A percentile compares a stretch with the other conserved stretches of the same genome.
phyloP scores from a whole-genome alignment of 2,329 filamentous ascomycete species.

The Botryotinia calthae region DNA sequence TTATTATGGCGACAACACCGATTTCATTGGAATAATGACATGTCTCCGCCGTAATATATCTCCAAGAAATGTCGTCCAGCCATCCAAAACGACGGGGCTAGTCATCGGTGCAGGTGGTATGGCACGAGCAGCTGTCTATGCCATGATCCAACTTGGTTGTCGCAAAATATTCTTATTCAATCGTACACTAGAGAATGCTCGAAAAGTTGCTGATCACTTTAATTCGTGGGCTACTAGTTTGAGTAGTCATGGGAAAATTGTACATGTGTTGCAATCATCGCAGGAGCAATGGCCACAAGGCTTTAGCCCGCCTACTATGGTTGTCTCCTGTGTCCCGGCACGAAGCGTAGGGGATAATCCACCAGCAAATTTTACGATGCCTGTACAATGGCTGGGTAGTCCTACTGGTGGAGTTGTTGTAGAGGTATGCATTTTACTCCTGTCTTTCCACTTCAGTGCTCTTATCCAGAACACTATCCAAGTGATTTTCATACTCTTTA shows the following conservation, averaged over 20 bases:
- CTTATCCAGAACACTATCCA: background rate
- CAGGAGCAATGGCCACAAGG: conserved; percentile 63
- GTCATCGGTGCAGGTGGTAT: conserved; percentile 70
- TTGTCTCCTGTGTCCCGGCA: conserved; percentile 73
- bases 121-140: conserved; percentile 75
- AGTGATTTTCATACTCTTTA: background rate
- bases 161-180: conserved; percentile 75
- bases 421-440: conserved; percentile 45
- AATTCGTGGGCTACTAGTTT: conserved; percentile 45
- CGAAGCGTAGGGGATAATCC: conserved; percentile 62
- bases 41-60: conserved; percentile 71
- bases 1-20: conserved; percentile 76
- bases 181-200: conserved; percentile 61
- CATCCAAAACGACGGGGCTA: conserved; percentile 47
- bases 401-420: conserved; percentile 73
- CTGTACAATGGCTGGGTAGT: conserved; percentile 66
- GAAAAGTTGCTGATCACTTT: conserved; percentile 67
- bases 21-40: conserved; percentile 76
- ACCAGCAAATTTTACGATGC: conserved; percentile 68
- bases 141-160: conserved; percentile 74
- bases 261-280: conserved; percentile 53
- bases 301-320: conserved; percentile 66
- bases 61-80: conserved; percentile 64
- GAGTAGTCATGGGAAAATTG: conserved; percentile 34
- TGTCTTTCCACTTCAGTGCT: background rate